phyloP scores from a whole-genome alignment of 2,329 filamentous ascomycete genomes.

The Apiospora aurea region DNA sequence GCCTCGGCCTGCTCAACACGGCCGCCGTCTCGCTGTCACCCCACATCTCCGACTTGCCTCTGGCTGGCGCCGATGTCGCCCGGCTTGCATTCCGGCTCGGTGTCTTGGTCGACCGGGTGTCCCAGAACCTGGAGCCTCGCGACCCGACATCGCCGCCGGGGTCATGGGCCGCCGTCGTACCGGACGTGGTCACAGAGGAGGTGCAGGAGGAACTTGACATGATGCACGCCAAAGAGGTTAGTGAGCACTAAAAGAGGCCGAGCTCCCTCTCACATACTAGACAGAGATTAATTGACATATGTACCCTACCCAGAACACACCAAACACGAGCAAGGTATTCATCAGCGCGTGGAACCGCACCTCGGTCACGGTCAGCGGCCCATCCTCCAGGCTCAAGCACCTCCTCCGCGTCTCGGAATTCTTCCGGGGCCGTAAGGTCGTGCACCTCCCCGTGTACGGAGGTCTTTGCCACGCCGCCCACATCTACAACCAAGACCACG shows the following conservation, averaged over 20 bases:
- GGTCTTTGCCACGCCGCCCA: conserved; percentile 50
- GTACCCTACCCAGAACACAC: background rate
- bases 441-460: conserved; percentile 46
- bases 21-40: conserved; percentile 51
- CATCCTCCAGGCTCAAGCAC: background rate
- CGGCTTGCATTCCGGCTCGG: conserved; percentile 55
- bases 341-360: background rate
- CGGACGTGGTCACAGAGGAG: conserved; percentile 39
- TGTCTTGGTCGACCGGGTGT: conserved; percentile 50
- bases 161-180: conserved; percentile 51
- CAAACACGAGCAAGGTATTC: background rate
- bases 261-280: no score
- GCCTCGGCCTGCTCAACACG: conserved; percentile 52
- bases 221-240: conserved; percentile 35
- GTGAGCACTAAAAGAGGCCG: no score
- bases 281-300: no score
- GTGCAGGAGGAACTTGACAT: conserved; percentile 49
- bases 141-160: conserved; percentile 19
- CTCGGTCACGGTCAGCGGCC: conserved; percentile 9
- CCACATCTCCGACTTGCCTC: conserved; percentile 47
- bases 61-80: conserved; percentile 50
- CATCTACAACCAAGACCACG: conserved; percentile 45
- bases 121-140: conserved; percentile 49
- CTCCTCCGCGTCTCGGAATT: conserved; percentile 38
- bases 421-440: conserved; percentile 40